phyloP scores from a whole-genome alignment of 1,139 yeast species.

The Taphrina flavorubra region DNA sequence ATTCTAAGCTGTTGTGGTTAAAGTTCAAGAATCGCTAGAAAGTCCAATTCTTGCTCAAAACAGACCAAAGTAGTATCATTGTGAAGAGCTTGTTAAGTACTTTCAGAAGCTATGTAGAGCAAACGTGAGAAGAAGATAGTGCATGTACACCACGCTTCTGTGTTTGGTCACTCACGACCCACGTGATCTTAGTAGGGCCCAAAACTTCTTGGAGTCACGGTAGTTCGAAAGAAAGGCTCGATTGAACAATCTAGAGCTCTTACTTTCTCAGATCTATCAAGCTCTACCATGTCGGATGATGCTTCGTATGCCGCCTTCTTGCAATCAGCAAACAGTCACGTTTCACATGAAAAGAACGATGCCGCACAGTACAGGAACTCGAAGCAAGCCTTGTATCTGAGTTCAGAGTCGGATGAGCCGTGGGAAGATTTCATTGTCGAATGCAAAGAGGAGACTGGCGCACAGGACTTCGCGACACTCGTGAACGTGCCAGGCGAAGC shows the following conservation, averaged over 20 bases:
- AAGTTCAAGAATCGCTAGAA: too few species aligned
- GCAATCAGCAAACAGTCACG: constrained; percentile 22
- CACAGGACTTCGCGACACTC: constrained; percentile 5
- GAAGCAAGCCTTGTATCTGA: not conserved
- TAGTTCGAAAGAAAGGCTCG: not conserved
- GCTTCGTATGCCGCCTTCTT: constrained; percentile 30
- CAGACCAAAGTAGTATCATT: too few species aligned
- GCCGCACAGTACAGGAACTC: not conserved
- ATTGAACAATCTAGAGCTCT: too few species aligned
- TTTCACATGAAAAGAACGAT: not conserved
- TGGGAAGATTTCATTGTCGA: constrained; percentile 11
- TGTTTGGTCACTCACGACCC: too few species aligned
- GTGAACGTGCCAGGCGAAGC: constrained; percentile 17
- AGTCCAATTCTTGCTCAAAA: too few species aligned
- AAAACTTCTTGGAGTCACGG: too few species aligned
- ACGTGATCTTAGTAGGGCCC: too few species aligned
- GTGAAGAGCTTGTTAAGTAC: too few species aligned
- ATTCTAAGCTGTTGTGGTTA: too few species aligned
- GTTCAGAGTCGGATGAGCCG: constrained; percentile 32
- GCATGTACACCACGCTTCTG: too few species aligned
- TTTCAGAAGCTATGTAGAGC: too few species aligned
- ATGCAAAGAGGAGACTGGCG: not conserved
- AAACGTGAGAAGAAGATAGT: not conserved
- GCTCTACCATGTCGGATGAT: constrained; percentile 26
- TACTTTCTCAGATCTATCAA: too few species aligned